Base-by-base conservation (phyloP, 2,329 filamentous ascomycete genomes). In the Huntiella omanensis region DNA sequence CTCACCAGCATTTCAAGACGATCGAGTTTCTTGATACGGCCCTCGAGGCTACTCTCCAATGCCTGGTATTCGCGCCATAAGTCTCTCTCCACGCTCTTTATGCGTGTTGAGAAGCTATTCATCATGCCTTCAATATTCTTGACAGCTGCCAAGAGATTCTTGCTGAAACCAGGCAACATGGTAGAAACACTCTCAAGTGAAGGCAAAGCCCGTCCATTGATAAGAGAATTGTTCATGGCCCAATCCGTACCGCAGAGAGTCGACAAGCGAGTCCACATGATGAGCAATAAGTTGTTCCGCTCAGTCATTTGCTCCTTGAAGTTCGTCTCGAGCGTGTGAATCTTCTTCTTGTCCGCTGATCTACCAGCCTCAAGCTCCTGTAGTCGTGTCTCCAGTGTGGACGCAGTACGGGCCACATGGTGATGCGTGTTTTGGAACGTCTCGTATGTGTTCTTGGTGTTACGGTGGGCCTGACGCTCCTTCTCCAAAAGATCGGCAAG, bases 1-100 rank as follows among this genome's bases (percentile, higher is more conserved):
- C 81, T 73, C 36, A 91, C 76, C 37, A 84, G 72, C 12, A 78
- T 75, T 61, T 98, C 91, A 1, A 98, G 69, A 2, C 83, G 75
- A 53, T 96, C 88, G 28, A 98, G 73, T 54, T 85, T 84, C 65
- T 92, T 91, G 50, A 80, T 72, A 12, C 86, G 78, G 19, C 77
- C 64, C 46, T 91, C 83, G 22, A 95, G 74, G 34, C 77, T 83
- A 54, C 77, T 77, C 60, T 95, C 86, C 1, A 98, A 69, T 0
- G 72, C 75, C 56, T 92, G 83, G 56, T 95, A 96, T 56, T 96
- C 87, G 52, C 85, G 83, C 65, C 79, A 80, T n/a, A 96, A 64
- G 50, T 93, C 83, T 42, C 83, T 78, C 60, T 98, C 91, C n/a
- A 95, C 78, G 5, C 70, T 68, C 55, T 83, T 83, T 57, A 95